Conservation (phyloP, 306 rosid species). For the Acacia crassicarpa region DNA sequence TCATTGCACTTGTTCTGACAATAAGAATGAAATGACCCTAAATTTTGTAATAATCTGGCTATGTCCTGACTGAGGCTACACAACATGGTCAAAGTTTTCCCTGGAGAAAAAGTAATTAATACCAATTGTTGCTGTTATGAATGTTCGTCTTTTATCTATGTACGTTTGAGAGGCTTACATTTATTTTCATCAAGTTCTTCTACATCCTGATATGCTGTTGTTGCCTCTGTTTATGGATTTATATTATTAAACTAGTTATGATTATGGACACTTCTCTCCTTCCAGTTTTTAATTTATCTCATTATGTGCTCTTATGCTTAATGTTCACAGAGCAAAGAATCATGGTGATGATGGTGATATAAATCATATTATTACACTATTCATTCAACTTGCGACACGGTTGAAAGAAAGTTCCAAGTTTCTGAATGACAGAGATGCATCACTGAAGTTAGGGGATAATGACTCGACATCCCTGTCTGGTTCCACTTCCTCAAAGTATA, state of each 20-base stretch:
- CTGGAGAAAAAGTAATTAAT: not conserved
- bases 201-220: constrained; percentile 6
- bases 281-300: not conserved
- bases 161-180: constrained; percentile 13
- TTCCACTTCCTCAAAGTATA: constrained; percentile 61
- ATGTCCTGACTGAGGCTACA: constrained; percentile 3
- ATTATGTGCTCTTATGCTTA: constrained; percentile 18
- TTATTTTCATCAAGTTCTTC: constrained; percentile 14
- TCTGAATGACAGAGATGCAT: constrained; percentile 57
- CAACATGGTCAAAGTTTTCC: not conserved
- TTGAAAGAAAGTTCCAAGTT: constrained; percentile 72
- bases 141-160: constrained; percentile 24
- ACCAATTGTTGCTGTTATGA: not conserved
- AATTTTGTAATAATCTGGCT: constrained; percentile 10
- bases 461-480: constrained; percentile 44
- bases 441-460: constrained; percentile 62
- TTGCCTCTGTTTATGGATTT: constrained; percentile 22
- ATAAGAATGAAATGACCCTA: constrained; percentile 1
- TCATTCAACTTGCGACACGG: constrained; percentile 75
- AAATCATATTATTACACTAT: constrained; percentile 66
- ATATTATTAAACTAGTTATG: constrained; percentile 7
- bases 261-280: constrained; percentile 16
- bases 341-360: constrained; percentile 75
- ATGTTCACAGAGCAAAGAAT: constrained; percentile 69
- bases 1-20: constrained; percentile 1